Percentiles rank a stretch among this genome's conserved stretches.
These are phyloP conservation scores for Plasmodium gonderi DNA, from an alignment of 169 alveolate species.

Conservation along the genomic window DNA sequence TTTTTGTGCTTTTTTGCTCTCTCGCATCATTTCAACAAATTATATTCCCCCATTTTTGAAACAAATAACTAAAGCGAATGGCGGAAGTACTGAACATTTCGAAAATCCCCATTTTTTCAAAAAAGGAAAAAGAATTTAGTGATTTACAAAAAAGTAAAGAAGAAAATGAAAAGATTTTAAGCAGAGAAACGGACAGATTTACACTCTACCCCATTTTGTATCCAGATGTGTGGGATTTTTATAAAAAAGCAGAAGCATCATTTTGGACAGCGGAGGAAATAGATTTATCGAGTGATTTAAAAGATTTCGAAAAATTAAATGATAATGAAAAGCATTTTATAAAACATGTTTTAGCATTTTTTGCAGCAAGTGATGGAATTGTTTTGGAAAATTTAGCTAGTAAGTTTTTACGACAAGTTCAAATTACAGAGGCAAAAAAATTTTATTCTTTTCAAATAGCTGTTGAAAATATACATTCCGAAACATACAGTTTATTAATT, in stretches of 20 bases:
- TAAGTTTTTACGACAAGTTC: constrained; percentile 94
- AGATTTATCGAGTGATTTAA: constrained; percentile 94
- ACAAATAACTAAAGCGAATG: constrained; percentile 1
- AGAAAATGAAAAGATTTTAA: constrained; percentile 60
- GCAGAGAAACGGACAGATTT: constrained; percentile 38
- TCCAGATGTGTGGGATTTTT: constrained; percentile 96
- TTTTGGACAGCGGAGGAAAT: constrained; percentile 99
- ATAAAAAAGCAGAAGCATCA: constrained; percentile 98
- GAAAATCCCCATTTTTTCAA: constrained; percentile 25
- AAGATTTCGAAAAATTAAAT: constrained; percentile 95
- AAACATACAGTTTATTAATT: constrained; percentile 94
- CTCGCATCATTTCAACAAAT: too few species aligned
- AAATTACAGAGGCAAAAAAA: constrained; percentile 97
- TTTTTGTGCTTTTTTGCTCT: not conserved
- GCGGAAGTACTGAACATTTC: constrained; percentile 62
- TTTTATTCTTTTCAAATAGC: constrained; percentile 98
- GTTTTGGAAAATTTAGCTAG: constrained; percentile 98
- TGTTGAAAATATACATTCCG: constrained; percentile 99
- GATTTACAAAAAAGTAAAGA: constrained; percentile 69
- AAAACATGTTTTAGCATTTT: constrained; percentile 96
- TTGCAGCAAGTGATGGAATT: constrained; percentile 99
- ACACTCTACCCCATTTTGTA: constrained; percentile 89
- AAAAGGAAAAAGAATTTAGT: constrained; percentile 69
- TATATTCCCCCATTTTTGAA: not conserved
- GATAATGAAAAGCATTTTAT: constrained; percentile 95